Evolutionary conservation across 108 stramenopile species (phyloP), one percentile per base, ranked within the genome.

Genomic region (Pseudonitzschia pungens): DNA sequence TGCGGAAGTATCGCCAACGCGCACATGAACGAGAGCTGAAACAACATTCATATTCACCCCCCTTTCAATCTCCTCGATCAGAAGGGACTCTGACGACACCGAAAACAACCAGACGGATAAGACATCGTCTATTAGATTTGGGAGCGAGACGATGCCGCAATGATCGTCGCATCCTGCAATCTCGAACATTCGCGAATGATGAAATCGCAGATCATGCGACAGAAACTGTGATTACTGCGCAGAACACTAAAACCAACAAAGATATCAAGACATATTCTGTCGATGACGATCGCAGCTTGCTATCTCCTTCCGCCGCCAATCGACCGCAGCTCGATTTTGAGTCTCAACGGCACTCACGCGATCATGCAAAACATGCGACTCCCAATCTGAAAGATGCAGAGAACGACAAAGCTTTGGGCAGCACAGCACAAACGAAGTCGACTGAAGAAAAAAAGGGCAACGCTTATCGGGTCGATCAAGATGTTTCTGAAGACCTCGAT

Each of bases 1-100:
- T 62, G 10, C 32, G 41, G 11, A 62, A 62, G 36, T 62, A 62
- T 62, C 60, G 33, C 16, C 60, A 62, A 20, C 32, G 60, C 9
- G 31, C 33, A 33, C 60, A 62, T 15, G 28, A 57, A 6, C 26
- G 29, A 8, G 28, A 62, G 2, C 16, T 55, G 20, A n/a, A 62
- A 12, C 32, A 40, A 62, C 9, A 33, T 36, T 15, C 18, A 62
- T 5, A 33, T 36, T 15, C 18, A 33, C 31, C 0, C 29, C 11
- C 40, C 11, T 33, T 36, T 62, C 32, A 62, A 33, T 41, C 60
- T 32, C 60, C 60, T 40, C 1, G 8, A 6, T 4, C 32, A 15
- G 57, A 4, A 4, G 57, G 11, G 5, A 40, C 33, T 40, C 40
- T 20, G 29, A 62, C 0, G 10, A 36, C 60, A 36, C 32, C 60